Evolutionary conservation across 345 rosid genomes (phyloP), one percentile per base, ranked within the genome.

Genomic region (Physaria fendleri): DNA sequence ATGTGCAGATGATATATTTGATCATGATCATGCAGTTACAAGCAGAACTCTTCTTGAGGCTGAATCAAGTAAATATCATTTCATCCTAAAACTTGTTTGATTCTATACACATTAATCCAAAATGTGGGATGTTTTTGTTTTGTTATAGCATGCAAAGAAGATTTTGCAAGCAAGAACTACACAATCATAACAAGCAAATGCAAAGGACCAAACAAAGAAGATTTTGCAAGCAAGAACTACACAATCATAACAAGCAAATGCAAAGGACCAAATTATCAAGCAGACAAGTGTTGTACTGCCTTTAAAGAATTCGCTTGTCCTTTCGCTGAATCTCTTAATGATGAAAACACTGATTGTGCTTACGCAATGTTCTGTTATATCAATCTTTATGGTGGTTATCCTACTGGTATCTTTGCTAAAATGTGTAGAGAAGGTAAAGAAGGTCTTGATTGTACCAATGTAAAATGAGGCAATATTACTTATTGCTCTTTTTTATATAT

Each of bases 351-450:
- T 8, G 81, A 82, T 33, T 85, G 87, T 60, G 83, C 92, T 21
- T 6, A 75, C 1, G 79, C 84, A 47, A 85, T 88, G 96, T 85
- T 88, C 69, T 82, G 88, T 66, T 85, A 83, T 81, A 88, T 85
- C 30, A 82, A 85, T 66, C 65, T 80, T 57, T 80, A 74, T 9
- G 93, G 90, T 0, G 82, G 76, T 60, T 85, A 83, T 65, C 96
- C 96, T 9, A 88, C 82, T 14, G 96, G 96, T 10, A 75, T 88
- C 25, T 85, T 88, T 35, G 74, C 96, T 46, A 77, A 77, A 15
- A 66, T 72, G 49, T 83, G 96, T 68, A 71, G 46, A 15, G 86
- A 75, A 34, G 86, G 73, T 4, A 73, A 74, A 58, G 25, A 79
- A 0, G 96, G 96, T 42, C 88, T 88, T 3, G 73, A 47, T 5